Percentiles rank a stretch among this genome's conserved stretches.
Conservation (phyloP, 768 basidiomycete species). For the Kwoniella botswanensis region DNA sequence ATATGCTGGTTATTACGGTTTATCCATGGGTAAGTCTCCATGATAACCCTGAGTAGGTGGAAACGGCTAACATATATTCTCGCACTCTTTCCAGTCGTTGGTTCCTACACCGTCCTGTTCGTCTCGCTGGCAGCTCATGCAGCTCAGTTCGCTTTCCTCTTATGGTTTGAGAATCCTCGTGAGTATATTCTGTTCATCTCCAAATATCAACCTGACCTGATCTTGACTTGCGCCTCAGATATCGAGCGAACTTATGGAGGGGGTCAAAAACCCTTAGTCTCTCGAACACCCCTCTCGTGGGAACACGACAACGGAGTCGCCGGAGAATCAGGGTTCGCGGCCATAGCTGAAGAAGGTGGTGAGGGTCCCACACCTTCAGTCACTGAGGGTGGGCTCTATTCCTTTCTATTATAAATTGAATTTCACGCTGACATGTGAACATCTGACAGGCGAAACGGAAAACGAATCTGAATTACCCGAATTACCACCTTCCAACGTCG, state of each 20-base stretch:
- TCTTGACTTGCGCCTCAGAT: constrained; percentile 62
- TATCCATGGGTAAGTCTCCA: constrained; percentile 67
- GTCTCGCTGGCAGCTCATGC: constrained; percentile 93
- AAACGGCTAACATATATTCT: too few species aligned
- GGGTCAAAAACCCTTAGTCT: constrained; percentile 79
- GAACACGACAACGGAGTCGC: constrained; percentile 14
- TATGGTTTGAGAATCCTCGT: constrained; percentile 98
- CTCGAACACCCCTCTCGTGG: constrained; percentile 68
- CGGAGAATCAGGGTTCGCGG: constrained; percentile 20
- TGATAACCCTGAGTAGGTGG: too few species aligned
- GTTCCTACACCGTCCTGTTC: constrained; percentile 70
- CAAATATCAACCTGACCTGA: background rate
- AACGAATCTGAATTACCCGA: constrained; percentile 51
- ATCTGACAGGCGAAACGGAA: constrained; percentile 49
- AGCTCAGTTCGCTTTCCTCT: constrained; percentile 92
- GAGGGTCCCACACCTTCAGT: constrained; percentile 45
- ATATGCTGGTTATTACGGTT: constrained; percentile 86
- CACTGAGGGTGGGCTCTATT: constrained; percentile 52
- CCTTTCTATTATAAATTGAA: background rate
- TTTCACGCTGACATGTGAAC: background rate
- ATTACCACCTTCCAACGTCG: constrained; percentile 23
- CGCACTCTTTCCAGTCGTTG: constrained; percentile 42
- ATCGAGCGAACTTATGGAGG: constrained; percentile 94
- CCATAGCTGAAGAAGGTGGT: constrained; percentile 17
- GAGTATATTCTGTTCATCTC: constrained; percentile 54